Conservation (phyloP, 2,329 filamentous ascomycete genomes). For the Bisporella sp. region DNA sequence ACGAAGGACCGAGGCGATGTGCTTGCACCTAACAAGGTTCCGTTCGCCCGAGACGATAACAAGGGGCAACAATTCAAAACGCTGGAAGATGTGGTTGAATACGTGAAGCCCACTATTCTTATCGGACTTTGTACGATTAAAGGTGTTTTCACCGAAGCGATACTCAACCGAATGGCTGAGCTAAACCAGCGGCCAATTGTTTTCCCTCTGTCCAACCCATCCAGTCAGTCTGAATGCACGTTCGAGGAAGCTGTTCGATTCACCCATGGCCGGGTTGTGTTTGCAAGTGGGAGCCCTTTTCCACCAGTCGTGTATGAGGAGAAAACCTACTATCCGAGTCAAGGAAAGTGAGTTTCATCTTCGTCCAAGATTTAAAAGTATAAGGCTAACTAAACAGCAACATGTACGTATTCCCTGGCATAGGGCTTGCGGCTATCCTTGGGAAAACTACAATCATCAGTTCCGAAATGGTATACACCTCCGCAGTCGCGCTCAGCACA, state of each 20-base stretch:
- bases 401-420: slow-evolving; percentile 77
- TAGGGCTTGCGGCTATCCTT: slow-evolving; percentile 72
- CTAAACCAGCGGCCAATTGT: slow-evolving; percentile 65
- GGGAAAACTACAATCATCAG: slow-evolving; percentile 55
- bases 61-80: slow-evolving; percentile 42
- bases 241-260: slow-evolving; percentile 69
- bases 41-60: slow-evolving; percentile 31
- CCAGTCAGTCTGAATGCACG: slow-evolving; percentile 71
- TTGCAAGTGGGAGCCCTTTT: slow-evolving; percentile 81
- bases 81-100: slow-evolving; percentile 59
- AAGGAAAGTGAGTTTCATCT: slow-evolving; percentile 33
- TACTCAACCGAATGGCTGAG: slow-evolving; percentile 68
- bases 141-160: slow-evolving; percentile 64
- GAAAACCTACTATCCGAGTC: slow-evolving; percentile 38
- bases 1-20: slow-evolving; percentile 64
- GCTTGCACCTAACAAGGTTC: slow-evolving; percentile 55
- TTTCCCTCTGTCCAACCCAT: slow-evolving; percentile 81
- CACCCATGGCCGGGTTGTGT: slow-evolving; percentile 69
- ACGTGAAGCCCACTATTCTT: slow-evolving; percentile 71
- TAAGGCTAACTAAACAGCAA: slow-evolving; percentile 54
- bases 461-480: slow-evolving; percentile 48
- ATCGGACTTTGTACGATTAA: slow-evolving; percentile 78
- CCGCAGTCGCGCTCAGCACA: slow-evolving; percentile 66
- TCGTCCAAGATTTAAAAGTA: not conserved
- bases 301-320: slow-evolving; percentile 58